Percentiles rank a stretch among this genome's conserved stretches.
Conservation (phyloP, 2,329 filamentous ascomycete genomes). For the Cercospora sp. region DNA sequence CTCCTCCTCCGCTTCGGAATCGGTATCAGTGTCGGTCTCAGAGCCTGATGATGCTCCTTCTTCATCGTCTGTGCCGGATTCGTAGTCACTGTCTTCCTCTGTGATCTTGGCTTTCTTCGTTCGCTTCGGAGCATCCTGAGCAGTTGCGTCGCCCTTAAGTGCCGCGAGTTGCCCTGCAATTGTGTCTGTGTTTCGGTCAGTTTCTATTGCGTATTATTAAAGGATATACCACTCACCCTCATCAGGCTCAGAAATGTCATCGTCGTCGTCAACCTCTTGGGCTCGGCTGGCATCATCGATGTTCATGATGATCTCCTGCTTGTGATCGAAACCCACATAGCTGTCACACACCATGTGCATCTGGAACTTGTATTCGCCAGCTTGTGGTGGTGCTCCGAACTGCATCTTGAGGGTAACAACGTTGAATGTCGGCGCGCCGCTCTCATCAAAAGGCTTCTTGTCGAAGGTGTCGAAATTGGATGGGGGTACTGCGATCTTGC, state of each 20-base stretch:
- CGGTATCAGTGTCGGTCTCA: conserved; percentile 68
- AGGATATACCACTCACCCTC: conserved; percentile 69
- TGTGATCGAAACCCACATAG: conserved; percentile 91
- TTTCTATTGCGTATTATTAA: background rate
- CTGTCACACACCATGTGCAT: conserved; percentile 93
- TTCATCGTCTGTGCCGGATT: conserved; percentile 42
- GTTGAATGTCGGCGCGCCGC: conserved; percentile 82
- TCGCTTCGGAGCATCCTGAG: conserved; percentile 27
- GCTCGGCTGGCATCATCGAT: conserved; percentile 90
- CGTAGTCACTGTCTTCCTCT: conserved; percentile 42
- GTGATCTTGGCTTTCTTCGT: conserved; percentile 30
- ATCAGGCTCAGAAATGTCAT: conserved; percentile 96
- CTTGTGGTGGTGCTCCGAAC: conserved; percentile 89
- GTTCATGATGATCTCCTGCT: conserved; percentile 82
- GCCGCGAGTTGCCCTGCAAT: conserved; percentile 43
- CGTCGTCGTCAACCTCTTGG: conserved; percentile 67
- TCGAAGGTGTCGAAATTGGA: conserved; percentile 95
- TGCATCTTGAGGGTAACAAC: conserved; percentile 97
- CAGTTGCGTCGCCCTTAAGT: conserved; percentile 38
- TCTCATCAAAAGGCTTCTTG: conserved; percentile 76
- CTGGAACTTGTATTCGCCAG: conserved; percentile 90
- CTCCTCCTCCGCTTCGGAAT: conserved; percentile 67
- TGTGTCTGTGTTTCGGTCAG: conserved; percentile 36
- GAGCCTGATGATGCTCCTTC: conserved; percentile 40
- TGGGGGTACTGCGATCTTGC: conserved; percentile 93